Conservation (phyloP, 352 stramenopile genomes). For the Globisporangium polare region DNA sequence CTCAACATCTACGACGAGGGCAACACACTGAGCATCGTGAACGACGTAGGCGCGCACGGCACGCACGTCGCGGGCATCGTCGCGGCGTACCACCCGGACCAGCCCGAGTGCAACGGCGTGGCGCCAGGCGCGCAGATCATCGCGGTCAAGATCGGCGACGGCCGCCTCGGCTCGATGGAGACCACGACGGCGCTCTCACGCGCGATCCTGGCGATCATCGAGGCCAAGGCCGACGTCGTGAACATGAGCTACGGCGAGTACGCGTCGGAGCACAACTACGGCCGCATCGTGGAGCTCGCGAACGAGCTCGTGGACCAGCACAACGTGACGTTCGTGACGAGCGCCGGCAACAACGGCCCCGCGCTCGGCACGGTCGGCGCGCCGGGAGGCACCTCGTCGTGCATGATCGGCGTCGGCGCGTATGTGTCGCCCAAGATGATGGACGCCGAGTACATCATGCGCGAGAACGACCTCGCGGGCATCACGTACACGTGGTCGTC, state of each 20-base stretch:
- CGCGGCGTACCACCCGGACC: constrained; percentile 84
- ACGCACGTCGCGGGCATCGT: constrained; percentile 96
- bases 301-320: constrained; percentile 91
- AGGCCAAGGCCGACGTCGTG: constrained; percentile 90
- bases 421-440: constrained; percentile 96
- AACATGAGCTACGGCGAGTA: constrained; percentile 98
- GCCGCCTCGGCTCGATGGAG: constrained; percentile 93
- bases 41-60: constrained; percentile 91
- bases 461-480: constrained; percentile 51
- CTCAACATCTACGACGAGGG: constrained; percentile 95
- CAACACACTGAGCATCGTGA: constrained; percentile 91
- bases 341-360: constrained; percentile 95
- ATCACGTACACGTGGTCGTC: constrained; percentile 92
- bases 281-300: constrained; percentile 87
- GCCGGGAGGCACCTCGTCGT: constrained; percentile 86
- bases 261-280: constrained; percentile 80
- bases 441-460: constrained; percentile 89
- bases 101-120: constrained; percentile 90
- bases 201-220: constrained; percentile 88
- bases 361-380: constrained; percentile 92
- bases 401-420: constrained; percentile 91
- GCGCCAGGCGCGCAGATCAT: constrained; percentile 92
- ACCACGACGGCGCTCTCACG: constrained; percentile 86
- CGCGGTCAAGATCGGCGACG: constrained; percentile 95
- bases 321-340: constrained; percentile 92